Conservation (phyloP, 371 early-diverging fungal genomes). For the Actinomortierella wolfii region DNA sequence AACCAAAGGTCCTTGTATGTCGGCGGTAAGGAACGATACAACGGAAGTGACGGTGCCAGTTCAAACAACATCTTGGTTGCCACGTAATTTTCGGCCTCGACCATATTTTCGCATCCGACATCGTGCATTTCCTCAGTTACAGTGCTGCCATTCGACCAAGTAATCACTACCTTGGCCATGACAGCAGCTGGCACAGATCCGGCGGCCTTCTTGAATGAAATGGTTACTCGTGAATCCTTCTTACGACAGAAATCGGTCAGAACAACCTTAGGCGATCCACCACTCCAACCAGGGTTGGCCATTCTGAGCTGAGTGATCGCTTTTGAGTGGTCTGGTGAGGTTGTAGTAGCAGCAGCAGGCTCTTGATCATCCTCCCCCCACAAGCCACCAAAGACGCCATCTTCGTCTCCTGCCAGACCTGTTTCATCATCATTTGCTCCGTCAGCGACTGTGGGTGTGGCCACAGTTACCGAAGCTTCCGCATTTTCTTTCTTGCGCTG, state of each 20-base stretch:
- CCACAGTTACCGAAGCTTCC: too few relatives aligned
- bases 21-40: constrained; percentile 64
- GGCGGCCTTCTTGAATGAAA: constrained; percentile 25
- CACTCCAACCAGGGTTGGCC: constrained; percentile 51
- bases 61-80: constrained; percentile 60
- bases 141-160: constrained; percentile 27
- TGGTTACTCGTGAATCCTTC: constrained; percentile 36
- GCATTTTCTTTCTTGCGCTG: constrained; percentile 44
- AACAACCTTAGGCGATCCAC: constrained; percentile 51
- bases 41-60: constrained; percentile 49
- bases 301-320: constrained; percentile 32
- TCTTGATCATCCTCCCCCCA: constrained; percentile 22
- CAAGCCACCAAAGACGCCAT: constrained; percentile 34
- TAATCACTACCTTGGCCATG: constrained; percentile 35
- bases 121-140: constrained; percentile 35
- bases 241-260: constrained; percentile 47
- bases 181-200: constrained; percentile 8
- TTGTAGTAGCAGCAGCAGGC: constrained; percentile 2
- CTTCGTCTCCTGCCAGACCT: constrained; percentile 13
- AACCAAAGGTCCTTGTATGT: constrained; percentile 72
- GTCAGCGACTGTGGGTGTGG: constrained; percentile 1
- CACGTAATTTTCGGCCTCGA: constrained; percentile 64
- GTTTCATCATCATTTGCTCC: constrained; percentile 11
- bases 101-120: constrained; percentile 41
- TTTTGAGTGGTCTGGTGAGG: constrained; percentile 9